Evolutionary conservation across 2,329 filamentous ascomycete genomes (phyloP).

Genomic region (Trichoderma sp.): DNA sequence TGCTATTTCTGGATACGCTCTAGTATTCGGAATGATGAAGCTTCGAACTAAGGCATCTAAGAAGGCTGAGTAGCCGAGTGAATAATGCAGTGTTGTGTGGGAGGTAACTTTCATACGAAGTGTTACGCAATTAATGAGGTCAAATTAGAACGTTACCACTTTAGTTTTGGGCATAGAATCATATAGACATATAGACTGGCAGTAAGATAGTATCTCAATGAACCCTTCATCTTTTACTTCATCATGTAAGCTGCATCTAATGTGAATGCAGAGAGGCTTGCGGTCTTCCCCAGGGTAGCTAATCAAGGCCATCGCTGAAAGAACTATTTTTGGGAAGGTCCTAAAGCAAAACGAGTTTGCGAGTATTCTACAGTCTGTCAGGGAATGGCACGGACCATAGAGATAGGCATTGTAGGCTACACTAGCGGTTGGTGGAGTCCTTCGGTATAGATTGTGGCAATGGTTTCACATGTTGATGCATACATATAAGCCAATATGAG

Average conservation of each 20-base stretch:
- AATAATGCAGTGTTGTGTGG: neutral
- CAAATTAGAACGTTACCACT: neutral
- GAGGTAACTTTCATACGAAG: neutral
- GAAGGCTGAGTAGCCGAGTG: slow-evolving; percentile 41
- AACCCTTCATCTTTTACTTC: neutral
- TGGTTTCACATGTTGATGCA: neutral
- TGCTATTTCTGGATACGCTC: slow-evolving; percentile 52
- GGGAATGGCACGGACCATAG: neutral
- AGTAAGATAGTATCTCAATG: neutral
- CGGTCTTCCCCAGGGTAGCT: neutral
- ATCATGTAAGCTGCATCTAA: neutral
- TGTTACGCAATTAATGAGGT: neutral
- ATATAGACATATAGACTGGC: too few relatives aligned
- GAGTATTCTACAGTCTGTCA: neutral
- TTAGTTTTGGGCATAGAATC: neutral
- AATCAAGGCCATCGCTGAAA: neutral
- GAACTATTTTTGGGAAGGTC: neutral
- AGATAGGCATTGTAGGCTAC: neutral
- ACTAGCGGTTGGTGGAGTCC: neutral
- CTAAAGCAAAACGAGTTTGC: neutral
- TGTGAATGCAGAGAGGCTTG: neutral
- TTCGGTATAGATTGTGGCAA: neutral
- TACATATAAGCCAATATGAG: neutral
- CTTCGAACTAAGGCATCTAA: slow-evolving; percentile 51
- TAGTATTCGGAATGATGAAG: slow-evolving; percentile 51